Percentiles rank a stretch among this genome's conserved stretches.
phyloP scores from a whole-genome alignment of 805 yeast species.

The Ogataea corticis region DNA sequence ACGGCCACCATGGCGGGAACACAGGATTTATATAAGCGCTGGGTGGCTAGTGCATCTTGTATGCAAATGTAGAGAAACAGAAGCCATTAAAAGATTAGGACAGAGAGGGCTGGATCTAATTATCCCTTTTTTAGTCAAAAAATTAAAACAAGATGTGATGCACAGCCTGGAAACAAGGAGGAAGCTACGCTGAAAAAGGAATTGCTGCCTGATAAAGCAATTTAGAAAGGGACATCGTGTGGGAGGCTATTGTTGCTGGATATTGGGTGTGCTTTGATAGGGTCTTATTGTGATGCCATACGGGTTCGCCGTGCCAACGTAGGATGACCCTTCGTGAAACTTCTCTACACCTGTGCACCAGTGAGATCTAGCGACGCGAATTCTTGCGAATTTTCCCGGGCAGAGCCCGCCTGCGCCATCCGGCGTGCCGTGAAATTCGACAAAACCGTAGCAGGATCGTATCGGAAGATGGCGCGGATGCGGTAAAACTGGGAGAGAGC shows the following conservation, averaged over 20 bases:
- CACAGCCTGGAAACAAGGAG: too few species aligned
- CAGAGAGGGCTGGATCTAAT: slow-evolving; percentile 4
- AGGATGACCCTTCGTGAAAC: too few species aligned
- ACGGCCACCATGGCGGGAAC: not conserved
- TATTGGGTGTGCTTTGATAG: too few species aligned
- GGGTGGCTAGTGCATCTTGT: not conserved
- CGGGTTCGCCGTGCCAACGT: too few species aligned
- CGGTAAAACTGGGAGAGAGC: not conserved
- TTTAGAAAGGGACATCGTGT: too few species aligned
- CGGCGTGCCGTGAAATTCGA: slow-evolving; percentile 1
- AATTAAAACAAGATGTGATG: not conserved
- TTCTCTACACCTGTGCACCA: slow-evolving; percentile 1
- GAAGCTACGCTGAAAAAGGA: too few species aligned
- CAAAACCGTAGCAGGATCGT: not conserved
- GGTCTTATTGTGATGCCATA: too few species aligned
- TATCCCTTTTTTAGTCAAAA: not conserved
- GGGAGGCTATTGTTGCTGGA: too few species aligned
- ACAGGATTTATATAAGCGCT: not conserved
- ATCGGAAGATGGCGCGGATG: not conserved
- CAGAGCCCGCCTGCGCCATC: not conserved
- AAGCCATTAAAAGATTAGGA: not conserved
- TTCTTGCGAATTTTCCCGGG: too few species aligned
- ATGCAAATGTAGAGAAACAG: not conserved
- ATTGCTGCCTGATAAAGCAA: too few species aligned
- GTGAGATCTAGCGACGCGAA: not conserved